These are phyloP conservation scores for Kodamaea nitidulidarum DNA, from an alignment of 805 yeast species.

Conservation along the genomic window DNA sequence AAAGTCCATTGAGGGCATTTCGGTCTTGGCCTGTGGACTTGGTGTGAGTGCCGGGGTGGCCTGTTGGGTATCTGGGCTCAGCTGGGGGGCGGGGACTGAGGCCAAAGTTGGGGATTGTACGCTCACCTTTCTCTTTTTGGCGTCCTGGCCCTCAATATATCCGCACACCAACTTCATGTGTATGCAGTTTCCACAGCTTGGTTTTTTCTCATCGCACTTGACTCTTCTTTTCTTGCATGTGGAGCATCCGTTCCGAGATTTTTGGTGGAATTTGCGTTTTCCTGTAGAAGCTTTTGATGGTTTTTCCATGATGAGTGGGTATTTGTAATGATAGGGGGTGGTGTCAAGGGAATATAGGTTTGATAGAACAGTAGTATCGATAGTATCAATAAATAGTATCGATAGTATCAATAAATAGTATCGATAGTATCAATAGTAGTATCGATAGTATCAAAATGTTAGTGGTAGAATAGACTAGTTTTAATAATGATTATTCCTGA, in stretches of 20 bases:
- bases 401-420: too few species aligned
- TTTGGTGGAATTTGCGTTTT: constrained; percentile 84
- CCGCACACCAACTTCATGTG: constrained; percentile 78
- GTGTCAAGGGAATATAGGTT: too few species aligned
- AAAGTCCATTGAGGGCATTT: not conserved
- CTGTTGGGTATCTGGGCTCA: constrained; percentile 17
- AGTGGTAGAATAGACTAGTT: too few species aligned
- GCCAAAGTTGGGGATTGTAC: constrained; percentile 6
- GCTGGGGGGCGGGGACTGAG: not conserved
- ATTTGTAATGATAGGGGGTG: not conserved
- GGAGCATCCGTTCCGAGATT: constrained; percentile 83
- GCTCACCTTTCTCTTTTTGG: constrained; percentile 7
- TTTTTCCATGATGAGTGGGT: constrained; percentile 4
- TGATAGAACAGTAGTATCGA: too few species aligned
- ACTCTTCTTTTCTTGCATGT: constrained; percentile 88
- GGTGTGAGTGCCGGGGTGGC: constrained; percentile 25
- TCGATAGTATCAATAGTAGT: too few species aligned
- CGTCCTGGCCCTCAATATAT: constrained; percentile 29
- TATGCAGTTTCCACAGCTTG: constrained; percentile 72
- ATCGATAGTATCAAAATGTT: too few species aligned
- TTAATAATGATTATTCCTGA: too few species aligned
- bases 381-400: too few species aligned
- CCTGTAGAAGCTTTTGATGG: constrained; percentile 41
- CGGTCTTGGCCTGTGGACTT: constrained; percentile 1
- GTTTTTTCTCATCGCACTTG: constrained; percentile 86